Conservation (phyloP, 192 early-diverging fungal genomes). For the Backusella mclennaniae region DNA sequence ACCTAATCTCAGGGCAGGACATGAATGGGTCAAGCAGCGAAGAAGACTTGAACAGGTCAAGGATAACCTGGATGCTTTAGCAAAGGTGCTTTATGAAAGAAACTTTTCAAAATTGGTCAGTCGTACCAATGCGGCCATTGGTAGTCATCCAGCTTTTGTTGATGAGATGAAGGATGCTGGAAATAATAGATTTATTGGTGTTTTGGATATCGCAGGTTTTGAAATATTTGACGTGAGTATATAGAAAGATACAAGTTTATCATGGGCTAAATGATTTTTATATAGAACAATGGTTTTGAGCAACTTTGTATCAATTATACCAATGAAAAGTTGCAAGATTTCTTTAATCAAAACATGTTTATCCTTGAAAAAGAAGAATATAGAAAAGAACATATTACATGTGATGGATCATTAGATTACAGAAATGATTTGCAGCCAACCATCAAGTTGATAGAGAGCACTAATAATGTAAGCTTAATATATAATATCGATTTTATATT, state of each 20-base stretch:
- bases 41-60: conserved; percentile 82
- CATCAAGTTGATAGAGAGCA: conserved; percentile 97
- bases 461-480: conserved; percentile 58
- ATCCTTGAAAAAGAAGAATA: conserved; percentile 98
- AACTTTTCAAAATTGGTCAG: conserved; percentile 92
- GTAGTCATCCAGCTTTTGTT: conserved; percentile 47
- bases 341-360: conserved; percentile 99
- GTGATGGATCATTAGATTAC: conserved; percentile 96
- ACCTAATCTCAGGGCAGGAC: conserved; percentile 90
- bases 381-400: conserved; percentile 82
- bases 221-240: conserved; percentile 88
- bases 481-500: neutral
- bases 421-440: conserved; percentile 96
- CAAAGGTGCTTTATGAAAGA: conserved; percentile 91
- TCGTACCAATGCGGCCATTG: conserved; percentile 79
- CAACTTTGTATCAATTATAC: conserved; percentile 99
- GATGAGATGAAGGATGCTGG: conserved; percentile 51
- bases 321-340: conserved; percentile 97
- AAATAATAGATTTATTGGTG: conserved; percentile 79
- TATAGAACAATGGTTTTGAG: conserved; percentile 91
- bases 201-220: conserved; percentile 98
- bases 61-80: conserved; percentile 89
- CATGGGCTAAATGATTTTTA: no score
- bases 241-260: neutral
- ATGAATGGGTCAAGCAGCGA: conserved; percentile 94